Evolutionary conservation across 176 grass and related monocot species (phyloP).

Genomic region (Lolium rigidum): DNA sequence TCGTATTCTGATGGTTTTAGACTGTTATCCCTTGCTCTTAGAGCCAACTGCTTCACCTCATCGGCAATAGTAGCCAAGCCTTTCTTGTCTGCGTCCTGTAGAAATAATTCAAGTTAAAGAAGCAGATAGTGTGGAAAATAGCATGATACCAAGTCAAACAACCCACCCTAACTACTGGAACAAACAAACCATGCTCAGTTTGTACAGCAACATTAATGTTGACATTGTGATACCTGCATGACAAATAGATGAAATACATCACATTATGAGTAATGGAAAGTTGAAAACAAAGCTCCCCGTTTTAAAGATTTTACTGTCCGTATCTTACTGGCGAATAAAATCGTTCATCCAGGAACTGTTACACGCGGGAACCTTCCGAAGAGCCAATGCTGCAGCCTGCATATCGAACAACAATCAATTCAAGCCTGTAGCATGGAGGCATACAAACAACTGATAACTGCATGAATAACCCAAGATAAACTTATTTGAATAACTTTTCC

Average conservation of each 20-base stretch:
- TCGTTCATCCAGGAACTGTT: conserved; percentile 88
- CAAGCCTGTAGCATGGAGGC: background rate
- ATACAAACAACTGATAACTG: background rate
- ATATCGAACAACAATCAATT: conserved; percentile 19
- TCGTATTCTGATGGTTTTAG: conserved; percentile 79
- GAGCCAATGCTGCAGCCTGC: conserved; percentile 76
- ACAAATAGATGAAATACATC: background rate
- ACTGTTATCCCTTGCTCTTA: conserved; percentile 67
- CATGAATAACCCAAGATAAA: background rate
- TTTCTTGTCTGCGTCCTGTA: conserved; percentile 70
- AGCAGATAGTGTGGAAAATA: background rate
- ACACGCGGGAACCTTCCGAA: conserved; percentile 75
- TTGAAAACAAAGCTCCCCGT: background rate
- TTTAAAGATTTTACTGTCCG: background rate
- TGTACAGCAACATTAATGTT: conserved; percentile 83
- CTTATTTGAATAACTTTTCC: background rate
- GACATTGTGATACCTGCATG: conserved; percentile 61
- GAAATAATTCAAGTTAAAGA: conserved; percentile 16
- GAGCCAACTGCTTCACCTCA: conserved; percentile 70
- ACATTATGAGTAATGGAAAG: background rate
- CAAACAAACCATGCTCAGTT: conserved; percentile 75
- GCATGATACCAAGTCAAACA: conserved; percentile 4
- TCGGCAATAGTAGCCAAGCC: conserved; percentile 67
- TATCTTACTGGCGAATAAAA: conserved; percentile 75
- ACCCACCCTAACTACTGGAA: conserved; percentile 71